phyloP scores from a whole-genome alignment of 1,284 basidiomycete genomes.

The Melampsora abietis-canadensis region DNA sequence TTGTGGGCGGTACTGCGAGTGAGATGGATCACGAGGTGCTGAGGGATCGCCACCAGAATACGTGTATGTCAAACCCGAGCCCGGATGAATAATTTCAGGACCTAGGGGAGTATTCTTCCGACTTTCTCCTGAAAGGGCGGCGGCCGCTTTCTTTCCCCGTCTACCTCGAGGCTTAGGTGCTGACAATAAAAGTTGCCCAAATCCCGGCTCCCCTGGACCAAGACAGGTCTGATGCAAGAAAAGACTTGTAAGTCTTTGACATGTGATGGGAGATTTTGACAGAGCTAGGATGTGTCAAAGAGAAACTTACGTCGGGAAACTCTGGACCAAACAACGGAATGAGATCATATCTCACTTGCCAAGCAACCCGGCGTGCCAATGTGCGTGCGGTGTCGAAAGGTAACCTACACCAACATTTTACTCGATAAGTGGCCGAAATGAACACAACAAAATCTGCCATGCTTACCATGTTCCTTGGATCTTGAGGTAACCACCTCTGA shows the following conservation, averaged over 20 bases:
- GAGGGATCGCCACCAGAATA: constrained; percentile 22
- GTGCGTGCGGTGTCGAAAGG: constrained; percentile 43
- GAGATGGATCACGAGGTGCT: constrained; percentile 3
- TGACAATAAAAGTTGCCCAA: constrained; percentile 45
- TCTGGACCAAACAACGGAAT: constrained; percentile 70
- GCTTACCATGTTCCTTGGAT: constrained; percentile 76
- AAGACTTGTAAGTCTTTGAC: not conserved
- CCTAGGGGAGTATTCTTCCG: not conserved
- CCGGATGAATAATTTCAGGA: not conserved
- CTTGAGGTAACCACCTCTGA: constrained; percentile 78
- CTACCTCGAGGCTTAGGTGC: constrained; percentile 37
- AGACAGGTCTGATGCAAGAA: constrained; percentile 42
- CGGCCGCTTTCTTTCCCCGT: constrained; percentile 30
- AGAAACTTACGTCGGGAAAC: constrained; percentile 43
- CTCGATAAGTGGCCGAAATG: constrained; percentile 32
- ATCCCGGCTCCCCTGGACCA: constrained; percentile 43
- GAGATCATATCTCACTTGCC: constrained; percentile 77
- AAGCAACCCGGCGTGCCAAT: constrained; percentile 65
- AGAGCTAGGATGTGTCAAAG: not conserved
- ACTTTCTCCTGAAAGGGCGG: constrained; percentile 2
- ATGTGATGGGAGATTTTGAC: not conserved
- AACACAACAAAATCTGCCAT: not conserved
- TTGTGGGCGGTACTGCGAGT: constrained; percentile 4
- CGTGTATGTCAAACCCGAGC: not conserved
- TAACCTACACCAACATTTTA: constrained; percentile 60